These are phyloP conservation scores for Rhizopogon rudus DNA, from an alignment of 768 basidiomycete species.

Conservation along the genomic window DNA sequence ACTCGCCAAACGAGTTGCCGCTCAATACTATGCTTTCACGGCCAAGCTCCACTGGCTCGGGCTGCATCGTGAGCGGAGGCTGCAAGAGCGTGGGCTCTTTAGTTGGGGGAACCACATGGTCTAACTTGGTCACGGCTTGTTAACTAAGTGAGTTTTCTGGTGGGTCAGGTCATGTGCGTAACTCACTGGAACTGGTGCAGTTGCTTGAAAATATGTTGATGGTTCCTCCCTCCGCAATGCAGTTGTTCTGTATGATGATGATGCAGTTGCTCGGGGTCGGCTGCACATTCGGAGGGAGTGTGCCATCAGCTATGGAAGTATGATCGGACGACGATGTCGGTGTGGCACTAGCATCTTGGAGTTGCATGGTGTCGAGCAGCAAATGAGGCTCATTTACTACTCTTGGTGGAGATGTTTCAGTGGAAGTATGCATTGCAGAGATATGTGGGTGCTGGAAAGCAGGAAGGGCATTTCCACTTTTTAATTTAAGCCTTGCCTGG, in stretches of 20 bases:
- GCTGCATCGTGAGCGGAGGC: no score
- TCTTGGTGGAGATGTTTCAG: no score
- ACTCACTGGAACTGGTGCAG: background rate
- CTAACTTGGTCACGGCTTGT: background rate
- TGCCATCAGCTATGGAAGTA: background rate
- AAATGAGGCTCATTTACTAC: no score
- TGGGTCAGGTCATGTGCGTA: no score
- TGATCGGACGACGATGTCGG: background rate
- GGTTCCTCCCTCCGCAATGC: background rate
- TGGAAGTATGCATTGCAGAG: background rate
- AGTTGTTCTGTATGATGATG: no score
- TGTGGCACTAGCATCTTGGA: background rate
- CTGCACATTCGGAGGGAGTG: no score
- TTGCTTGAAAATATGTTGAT: background rate
- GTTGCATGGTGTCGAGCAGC: no score
- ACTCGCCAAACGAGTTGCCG: background rate
- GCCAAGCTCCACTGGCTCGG: background rate
- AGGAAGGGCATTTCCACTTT: no score
- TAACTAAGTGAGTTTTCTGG: background rate
- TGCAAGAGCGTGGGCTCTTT: background rate
- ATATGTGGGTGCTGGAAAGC: background rate
- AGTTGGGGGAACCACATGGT: background rate
- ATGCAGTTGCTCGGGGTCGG: background rate
- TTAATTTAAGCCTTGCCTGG: no score
- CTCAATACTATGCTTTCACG: background rate